These are phyloP conservation scores for Avicennia marina DNA, from an alignment of 257 asterid species.

Conservation along the genomic window DNA sequence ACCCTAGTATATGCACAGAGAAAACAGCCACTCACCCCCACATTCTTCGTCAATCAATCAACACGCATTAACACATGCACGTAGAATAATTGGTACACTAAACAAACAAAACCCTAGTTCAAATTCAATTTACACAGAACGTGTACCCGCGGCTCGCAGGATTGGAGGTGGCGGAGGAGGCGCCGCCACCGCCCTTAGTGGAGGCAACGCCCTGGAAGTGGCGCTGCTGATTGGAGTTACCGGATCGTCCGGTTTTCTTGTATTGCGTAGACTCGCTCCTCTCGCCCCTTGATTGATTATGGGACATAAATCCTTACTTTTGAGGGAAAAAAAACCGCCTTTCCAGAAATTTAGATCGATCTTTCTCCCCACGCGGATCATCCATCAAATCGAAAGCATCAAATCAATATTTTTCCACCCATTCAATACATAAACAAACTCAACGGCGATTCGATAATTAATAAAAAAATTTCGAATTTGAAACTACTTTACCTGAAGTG, in stretches of 20 bases:
- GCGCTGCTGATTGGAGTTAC: conserved; percentile 43
- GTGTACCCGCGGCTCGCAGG: conserved; percentile 36
- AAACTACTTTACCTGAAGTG: conserved; percentile 29
- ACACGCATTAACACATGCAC: not conserved
- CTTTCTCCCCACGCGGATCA: conserved; percentile 33
- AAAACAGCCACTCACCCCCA: not conserved
- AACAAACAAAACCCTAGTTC: conserved; percentile 24
- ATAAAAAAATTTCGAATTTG: not conserved
- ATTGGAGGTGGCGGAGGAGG: conserved; percentile 34
- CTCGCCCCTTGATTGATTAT: conserved; percentile 47
- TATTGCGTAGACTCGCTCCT: conserved; percentile 47
- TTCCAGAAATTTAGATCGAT: conserved; percentile 19
- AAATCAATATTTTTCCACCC: conserved; percentile 7
- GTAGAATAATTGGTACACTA: not conserved
- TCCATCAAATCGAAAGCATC: conserved; percentile 36
- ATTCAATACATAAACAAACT: conserved; percentile 5
- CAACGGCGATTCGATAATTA: conserved; percentile 3
- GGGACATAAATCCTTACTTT: conserved; percentile 55
- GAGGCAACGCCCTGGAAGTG: conserved; percentile 29
- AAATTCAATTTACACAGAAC: not conserved
- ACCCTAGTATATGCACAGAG: conserved; percentile 11
- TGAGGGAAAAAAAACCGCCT: conserved; percentile 15
- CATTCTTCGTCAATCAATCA: conserved; percentile 7
- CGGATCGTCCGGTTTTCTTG: conserved; percentile 47
- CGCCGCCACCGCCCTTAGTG: conserved; percentile 54